phyloP scores from a whole-genome alignment of 2,329 filamentous ascomycete genomes.

The Cladobotryum protrusum region DNA sequence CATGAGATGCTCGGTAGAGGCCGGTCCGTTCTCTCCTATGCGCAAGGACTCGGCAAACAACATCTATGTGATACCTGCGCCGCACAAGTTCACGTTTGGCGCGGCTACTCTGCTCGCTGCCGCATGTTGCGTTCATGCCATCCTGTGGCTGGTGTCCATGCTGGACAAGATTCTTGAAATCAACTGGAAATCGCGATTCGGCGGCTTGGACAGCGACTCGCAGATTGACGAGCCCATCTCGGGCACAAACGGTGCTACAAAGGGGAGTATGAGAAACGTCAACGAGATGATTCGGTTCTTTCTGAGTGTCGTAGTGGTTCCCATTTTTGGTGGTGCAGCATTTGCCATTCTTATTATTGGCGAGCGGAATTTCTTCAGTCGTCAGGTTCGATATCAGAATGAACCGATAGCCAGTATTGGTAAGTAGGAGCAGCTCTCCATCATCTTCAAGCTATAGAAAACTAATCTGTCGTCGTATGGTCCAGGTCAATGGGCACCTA shows the following conservation, averaged over 20 bases:
- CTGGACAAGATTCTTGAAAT: constrained; percentile 58
- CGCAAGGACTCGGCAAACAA: constrained; percentile 50
- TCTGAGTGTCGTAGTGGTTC: constrained; percentile 50
- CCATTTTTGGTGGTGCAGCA: constrained; percentile 52
- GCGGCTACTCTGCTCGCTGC: constrained; percentile 55
- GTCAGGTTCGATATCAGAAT: constrained; percentile 49
- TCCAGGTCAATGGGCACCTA: constrained; percentile 53
- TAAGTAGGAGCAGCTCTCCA: constrained; percentile 24
- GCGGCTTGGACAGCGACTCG: constrained; percentile 16
- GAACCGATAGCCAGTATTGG: constrained; percentile 58
- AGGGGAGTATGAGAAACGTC: constrained; percentile 44
- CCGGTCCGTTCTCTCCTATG: constrained; percentile 49
- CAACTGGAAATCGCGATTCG: constrained; percentile 48
- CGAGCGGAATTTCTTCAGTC: constrained; percentile 58
- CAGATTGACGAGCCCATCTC: constrained; percentile 36
- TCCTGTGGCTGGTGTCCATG: constrained; percentile 55
- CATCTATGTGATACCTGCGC: constrained; percentile 57
- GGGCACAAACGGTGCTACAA: constrained; percentile 50
- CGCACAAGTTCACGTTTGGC: constrained; percentile 49
- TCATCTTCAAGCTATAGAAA: background rate
- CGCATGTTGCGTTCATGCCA: constrained; percentile 58
- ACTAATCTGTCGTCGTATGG: background rate
- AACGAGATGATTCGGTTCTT: constrained; percentile 50
- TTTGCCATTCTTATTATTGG: constrained; percentile 54
- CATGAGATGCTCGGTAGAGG: constrained; percentile 37